Percentiles rank a stretch among this genome's conserved stretches.
phyloP scores from a whole-genome alignment of 352 stramenopile species.

The Phytophthora palmivora region DNA sequence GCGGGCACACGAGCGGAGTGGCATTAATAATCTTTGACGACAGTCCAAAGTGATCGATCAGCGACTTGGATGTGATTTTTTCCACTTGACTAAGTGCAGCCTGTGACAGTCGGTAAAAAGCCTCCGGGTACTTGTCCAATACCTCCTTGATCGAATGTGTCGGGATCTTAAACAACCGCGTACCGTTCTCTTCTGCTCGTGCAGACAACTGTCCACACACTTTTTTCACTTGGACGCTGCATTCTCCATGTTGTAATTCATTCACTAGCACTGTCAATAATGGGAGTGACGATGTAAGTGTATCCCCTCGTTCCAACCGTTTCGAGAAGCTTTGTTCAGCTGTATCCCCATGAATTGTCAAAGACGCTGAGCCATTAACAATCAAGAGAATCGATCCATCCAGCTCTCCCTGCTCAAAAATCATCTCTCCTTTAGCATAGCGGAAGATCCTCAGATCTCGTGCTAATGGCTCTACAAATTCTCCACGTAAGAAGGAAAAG shows the following conservation, averaged over 20 bases:
- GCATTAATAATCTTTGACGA: slow-evolving; percentile 48
- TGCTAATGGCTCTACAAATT: slow-evolving; percentile 69
- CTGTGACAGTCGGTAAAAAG: slow-evolving; percentile 78
- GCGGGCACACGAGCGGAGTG: slow-evolving; percentile 36
- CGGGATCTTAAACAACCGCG: slow-evolving; percentile 74
- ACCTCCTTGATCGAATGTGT: slow-evolving; percentile 53
- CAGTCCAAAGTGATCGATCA: slow-evolving; percentile 87
- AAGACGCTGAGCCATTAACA: slow-evolving; percentile 54
- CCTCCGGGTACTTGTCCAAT: slow-evolving; percentile 68
- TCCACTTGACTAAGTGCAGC: slow-evolving; percentile 82
- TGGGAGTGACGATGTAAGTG: slow-evolving; percentile 71
- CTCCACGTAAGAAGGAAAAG: slow-evolving; percentile 76
- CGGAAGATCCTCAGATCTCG: slow-evolving; percentile 65
- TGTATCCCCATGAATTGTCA: slow-evolving; percentile 66
- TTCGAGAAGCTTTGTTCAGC: slow-evolving; percentile 57
- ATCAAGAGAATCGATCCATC: slow-evolving; percentile 86
- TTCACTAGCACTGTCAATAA: slow-evolving; percentile 67
- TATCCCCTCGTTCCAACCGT: slow-evolving; percentile 63
- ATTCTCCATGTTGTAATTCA: slow-evolving; percentile 40
- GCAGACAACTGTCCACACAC: slow-evolving; percentile 69
- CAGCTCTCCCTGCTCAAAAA: slow-evolving; percentile 65
- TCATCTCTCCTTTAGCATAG: slow-evolving; percentile 54
- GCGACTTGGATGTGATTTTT: slow-evolving; percentile 79
- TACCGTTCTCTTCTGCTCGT: slow-evolving; percentile 49
- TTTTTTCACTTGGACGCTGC: slow-evolving; percentile 42